These are phyloP conservation scores for Alternaria dauci DNA, from an alignment of 2,329 filamentous ascomycete species.

Conservation along the genomic window DNA sequence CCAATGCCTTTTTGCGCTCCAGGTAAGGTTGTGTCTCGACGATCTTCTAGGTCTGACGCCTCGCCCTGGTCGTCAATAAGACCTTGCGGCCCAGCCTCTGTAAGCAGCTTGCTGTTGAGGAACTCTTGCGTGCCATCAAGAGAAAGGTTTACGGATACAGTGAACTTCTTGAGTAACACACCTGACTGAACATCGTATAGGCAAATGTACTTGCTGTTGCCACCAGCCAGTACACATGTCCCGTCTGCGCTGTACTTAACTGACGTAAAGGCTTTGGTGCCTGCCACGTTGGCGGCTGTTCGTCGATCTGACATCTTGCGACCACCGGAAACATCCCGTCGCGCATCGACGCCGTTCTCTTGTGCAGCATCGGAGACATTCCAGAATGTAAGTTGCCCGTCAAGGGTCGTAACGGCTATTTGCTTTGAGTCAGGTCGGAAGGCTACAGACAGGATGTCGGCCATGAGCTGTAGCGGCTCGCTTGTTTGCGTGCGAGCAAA, in stretches of 20 bases:
- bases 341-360: slow-evolving; percentile 83
- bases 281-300: slow-evolving; percentile 88
- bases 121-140: slow-evolving; percentile 96
- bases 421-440: slow-evolving; percentile 91
- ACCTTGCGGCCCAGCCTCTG: slow-evolving; percentile 84
- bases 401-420: slow-evolving; percentile 88
- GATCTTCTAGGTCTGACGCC: slow-evolving; percentile 86
- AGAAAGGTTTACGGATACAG: slow-evolving; percentile 94
- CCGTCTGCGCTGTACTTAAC: slow-evolving; percentile 94
- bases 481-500: slow-evolving; percentile 94
- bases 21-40: slow-evolving; percentile 79
- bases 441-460: slow-evolving; percentile 86
- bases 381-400: slow-evolving; percentile 96
- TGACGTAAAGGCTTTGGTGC: slow-evolving; percentile 88
- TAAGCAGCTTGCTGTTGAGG: slow-evolving; percentile 89
- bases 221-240: slow-evolving; percentile 85
- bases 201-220: slow-evolving; percentile 98
- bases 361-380: slow-evolving; percentile 87
- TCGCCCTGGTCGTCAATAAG: slow-evolving; percentile 91
- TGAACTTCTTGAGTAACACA: slow-evolving; percentile 92
- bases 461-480: slow-evolving; percentile 89
- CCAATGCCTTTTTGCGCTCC: slow-evolving; percentile 89
- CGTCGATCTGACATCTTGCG: slow-evolving; percentile 86
- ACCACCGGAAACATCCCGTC: slow-evolving; percentile 91
- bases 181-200: slow-evolving; percentile 94